Evolutionary conservation across 495 filamentous ascomycete genomes (phyloP), one percentile per base, ranked within the genome.

Genomic region (Aspergillus avenaceus): DNA sequence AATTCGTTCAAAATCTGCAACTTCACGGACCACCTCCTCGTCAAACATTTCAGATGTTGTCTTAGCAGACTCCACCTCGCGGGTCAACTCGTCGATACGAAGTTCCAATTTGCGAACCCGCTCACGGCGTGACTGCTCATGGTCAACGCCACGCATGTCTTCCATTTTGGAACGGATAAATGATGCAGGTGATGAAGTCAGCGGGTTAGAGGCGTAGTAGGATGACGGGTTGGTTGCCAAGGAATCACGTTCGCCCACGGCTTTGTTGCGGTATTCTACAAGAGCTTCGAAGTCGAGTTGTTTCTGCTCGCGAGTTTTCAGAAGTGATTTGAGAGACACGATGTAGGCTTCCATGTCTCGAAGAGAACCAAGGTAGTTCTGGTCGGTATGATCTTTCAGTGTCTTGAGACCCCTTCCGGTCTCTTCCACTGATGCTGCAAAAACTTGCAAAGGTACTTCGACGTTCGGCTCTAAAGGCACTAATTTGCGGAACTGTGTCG

Each of bases 201-300:
- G 75, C 40, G 82, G 79, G 48, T 80, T 78, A 22, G 79, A 81
- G 22, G 72, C 67, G 55, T 80, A 78, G 58, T 79, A 76, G 3
- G 81, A 79, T 14, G 83, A 81, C n/a, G 73, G 73, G 31, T 76
- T 76, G 47, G 63, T 54, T 5, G 88, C 87, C 11, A 98, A 83
- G 24, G 79, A 79, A 68, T 98, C 95, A 36, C 92, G 84, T 62
- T 98, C 93, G n/a, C 81, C 71, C 8, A 87, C 86, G 2, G 88
- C 86, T 61, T 95, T 95, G 72, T 85, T 87, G 48, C 96, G 88
- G 67, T 97, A 97, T 59, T 96, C 92, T 18, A 90, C 95, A 24
- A 97, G 76, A 32, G 87, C 93, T 70, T 98, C 93, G 63, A 92
- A 96, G 69, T 98, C 93, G 34, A 97, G 85, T 63, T 98, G 93